Evolutionary conservation across 257 asterid genomes (phyloP).

Genomic region (Craterostigma plantagineum): DNA sequence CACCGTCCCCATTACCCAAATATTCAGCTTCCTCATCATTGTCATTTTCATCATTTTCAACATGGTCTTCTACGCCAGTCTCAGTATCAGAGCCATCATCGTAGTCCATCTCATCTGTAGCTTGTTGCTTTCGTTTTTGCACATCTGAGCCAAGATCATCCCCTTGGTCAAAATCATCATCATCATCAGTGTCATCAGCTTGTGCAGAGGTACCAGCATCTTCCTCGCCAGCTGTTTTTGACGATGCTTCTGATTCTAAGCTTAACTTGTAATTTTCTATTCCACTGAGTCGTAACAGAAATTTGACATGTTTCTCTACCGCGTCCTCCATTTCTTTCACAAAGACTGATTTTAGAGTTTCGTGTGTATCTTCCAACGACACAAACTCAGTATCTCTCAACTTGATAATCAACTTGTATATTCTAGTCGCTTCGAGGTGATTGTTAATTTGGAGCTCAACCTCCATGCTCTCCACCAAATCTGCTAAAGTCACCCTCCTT

Average conservation of each 20-base stretch:
- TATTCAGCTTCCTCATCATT: constrained; percentile 12
- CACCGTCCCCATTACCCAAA: constrained; percentile 22
- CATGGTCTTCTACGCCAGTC: constrained; percentile 15
- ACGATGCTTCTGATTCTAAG: constrained; percentile 17
- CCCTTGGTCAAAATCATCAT: constrained; percentile 32
- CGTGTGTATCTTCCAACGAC: constrained; percentile 29
- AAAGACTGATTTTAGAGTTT: constrained; percentile 32
- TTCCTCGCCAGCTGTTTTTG: constrained; percentile 27
- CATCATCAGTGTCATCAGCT: constrained; percentile 23
- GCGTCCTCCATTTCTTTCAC: constrained; percentile 60
- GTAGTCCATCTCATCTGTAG: constrained; percentile 69
- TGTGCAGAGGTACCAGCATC: constrained; percentile 15
- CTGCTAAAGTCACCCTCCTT: constrained; percentile 67
- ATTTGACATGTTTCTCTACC: constrained; percentile 40
- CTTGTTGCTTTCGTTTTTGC: constrained; percentile 52
- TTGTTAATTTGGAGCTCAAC: constrained; percentile 24
- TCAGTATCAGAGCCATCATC: constrained; percentile 44
- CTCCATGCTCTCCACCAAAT: constrained; percentile 71
- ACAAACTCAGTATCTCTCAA: constrained; percentile 53
- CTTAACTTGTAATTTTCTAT: constrained; percentile 25
- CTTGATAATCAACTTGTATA: constrained; percentile 41
- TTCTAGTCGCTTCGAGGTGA: constrained; percentile 16
- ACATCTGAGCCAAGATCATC: constrained; percentile 60
- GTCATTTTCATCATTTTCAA: constrained; percentile 12
- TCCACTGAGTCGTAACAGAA: constrained; percentile 38